Evolutionary conservation across 768 basidiomycete genomes (phyloP), one percentile per base, ranked within the genome.

Genomic region (Amylocystis lapponica): DNA sequence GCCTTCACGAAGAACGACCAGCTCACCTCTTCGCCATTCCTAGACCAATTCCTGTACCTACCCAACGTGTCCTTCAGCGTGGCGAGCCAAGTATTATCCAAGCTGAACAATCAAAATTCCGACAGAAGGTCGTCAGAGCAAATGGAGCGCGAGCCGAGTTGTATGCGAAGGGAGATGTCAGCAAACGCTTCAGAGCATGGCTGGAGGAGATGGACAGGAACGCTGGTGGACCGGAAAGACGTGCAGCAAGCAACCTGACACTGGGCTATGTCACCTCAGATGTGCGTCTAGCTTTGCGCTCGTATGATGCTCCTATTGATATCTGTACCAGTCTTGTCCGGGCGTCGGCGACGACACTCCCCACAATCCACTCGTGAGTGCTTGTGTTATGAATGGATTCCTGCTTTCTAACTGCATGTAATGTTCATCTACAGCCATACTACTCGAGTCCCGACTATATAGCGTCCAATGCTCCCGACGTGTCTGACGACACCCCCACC

Each of bases 1-100:
- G 55, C 77, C 2, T 90, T 91, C 65, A 83, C 82, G 23, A 78
- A 79, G 58, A 86, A 90, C 58, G 87, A 91, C 59, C 81, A 87
- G 51, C 71, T 89, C 33, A 84, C 85, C 1, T 75, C 76, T 1
- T 80, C 76, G 4, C 86, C 88, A 0, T 92, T 84, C 56, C 60
- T 64, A 0, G 78, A 89, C 53, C 47, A 65, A 5, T 85, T 87
- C 67, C 47, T 74, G 16, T 87, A 70, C 60, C 71, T 89, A 42
- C 62, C 79, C 5, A 63, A 73, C 32, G 66, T 89, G 25, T 58
- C 72, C 0, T 60, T 75, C 13, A 57, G 63, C 22, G 57, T 75
- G 22, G 86, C 81, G 3, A 72, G 64, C 13, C 57, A 71, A 45
- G 74, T 84, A 0, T 61, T 86, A 3, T 66, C 75, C 0, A 51